These are phyloP conservation scores for Hypoxylon sp. DNA, from an alignment of 2,329 filamentous ascomycete genomes.

Conservation along the genomic window DNA sequence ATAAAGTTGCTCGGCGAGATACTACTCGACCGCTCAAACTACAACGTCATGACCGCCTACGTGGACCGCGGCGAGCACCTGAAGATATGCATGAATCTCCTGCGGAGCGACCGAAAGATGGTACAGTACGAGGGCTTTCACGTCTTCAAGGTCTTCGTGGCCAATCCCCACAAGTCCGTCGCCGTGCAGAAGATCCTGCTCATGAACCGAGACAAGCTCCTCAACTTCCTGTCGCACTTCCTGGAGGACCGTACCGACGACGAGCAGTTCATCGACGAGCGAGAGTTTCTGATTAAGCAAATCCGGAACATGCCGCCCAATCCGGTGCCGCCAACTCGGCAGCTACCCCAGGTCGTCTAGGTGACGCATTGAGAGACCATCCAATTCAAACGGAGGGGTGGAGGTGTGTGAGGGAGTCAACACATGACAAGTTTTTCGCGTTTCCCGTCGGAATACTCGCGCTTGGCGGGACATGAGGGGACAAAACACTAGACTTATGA, in stretches of 20 bases:
- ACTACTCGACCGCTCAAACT: conserved; percentile 92
- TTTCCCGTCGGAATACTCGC: neutral
- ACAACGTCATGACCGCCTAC: conserved; percentile 97
- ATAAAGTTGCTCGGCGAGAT: conserved; percentile 98
- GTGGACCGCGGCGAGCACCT: conserved; percentile 95
- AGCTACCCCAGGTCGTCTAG: conserved; percentile 40
- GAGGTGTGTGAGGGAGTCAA: too few species aligned
- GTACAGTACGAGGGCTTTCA: conserved; percentile 99
- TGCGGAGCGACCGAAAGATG: conserved; percentile 97
- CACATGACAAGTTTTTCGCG: neutral
- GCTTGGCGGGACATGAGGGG: conserved; percentile 3
- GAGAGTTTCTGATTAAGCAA: conserved; percentile 95
- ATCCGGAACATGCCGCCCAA: conserved; percentile 74
- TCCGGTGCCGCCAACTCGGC: conserved; percentile 61
- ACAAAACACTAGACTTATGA: conserved; percentile 26
- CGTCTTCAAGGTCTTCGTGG: conserved; percentile 99
- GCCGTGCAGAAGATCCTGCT: conserved; percentile 94
- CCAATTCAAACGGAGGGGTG: neutral
- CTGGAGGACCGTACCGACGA: conserved; percentile 95
- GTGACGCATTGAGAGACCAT: neutral
- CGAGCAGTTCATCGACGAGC: conserved; percentile 98
- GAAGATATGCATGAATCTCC: conserved; percentile 97
- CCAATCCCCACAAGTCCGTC: conserved; percentile 97
- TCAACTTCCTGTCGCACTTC: conserved; percentile 89
- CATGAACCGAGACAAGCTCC: conserved; percentile 91